Evolutionary conservation across 1,284 basidiomycete genomes (phyloP), one percentile per base, ranked within the genome.

Genomic region (Xerocomus nothofagi): DNA sequence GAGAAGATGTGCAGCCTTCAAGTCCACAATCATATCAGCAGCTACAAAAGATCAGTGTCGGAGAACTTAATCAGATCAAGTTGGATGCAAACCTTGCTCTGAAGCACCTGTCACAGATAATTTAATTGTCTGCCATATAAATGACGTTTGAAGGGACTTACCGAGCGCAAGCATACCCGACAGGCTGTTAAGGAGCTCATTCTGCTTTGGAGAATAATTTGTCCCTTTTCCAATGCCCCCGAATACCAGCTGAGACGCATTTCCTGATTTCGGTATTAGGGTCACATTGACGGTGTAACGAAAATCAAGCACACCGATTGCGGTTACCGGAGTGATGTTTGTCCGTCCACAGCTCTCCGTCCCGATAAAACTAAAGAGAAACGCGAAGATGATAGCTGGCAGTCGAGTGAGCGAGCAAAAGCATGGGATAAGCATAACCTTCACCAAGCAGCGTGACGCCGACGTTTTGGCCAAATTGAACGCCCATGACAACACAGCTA

Each of bases 1-100:
- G 23, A 86, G 74, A 47, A 86, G 75, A 62, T 85, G 84, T 43
- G 82, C 82, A 4, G 84, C 84, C 71, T 86, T 86, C 57, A 87
- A 67, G 58, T 86, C 84, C 49, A 82, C 80, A 45, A 81, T 80
- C 84, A 86, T 86, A 63, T 87, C 85, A 33, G 77, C 70, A 20
- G 81, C 73, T 60, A 39, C 17, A 17, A 17, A 10, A 23, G 14
- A 44, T 44, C 44, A 24, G 21, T 18, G 20, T 24, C 11, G 11
- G 5, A 18, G 23, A 39, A 12, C 7, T 2, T 12, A 17, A n/a
- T 24, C 6, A 10, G 15, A 10, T 18, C 21, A 24, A 23, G 3
- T 15, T 31, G n/a, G 23, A 17, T 41, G 15, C 18, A 10, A 18
- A 29, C 43, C 43, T 44, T 44, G 37, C n/a, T 40, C 43, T 11